These are phyloP conservation scores for Erysimum cheiri DNA, from an alignment of 441 rosid species.

Conservation along the genomic window DNA sequence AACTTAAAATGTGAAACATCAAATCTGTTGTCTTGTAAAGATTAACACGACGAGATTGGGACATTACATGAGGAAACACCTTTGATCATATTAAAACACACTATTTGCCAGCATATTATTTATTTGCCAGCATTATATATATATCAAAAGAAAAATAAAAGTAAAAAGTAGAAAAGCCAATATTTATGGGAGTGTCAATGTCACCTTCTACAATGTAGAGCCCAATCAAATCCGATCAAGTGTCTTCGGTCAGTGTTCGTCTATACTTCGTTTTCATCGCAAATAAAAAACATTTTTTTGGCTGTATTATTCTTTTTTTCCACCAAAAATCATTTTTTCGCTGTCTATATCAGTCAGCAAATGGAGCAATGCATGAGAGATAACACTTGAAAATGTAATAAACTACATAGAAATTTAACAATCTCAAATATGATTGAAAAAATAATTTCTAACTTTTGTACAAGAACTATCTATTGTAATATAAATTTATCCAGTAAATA, in stretches of 20 bases:
- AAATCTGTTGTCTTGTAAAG: conserved; percentile 40
- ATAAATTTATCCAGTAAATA: not conserved
- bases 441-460: too few relatives aligned
- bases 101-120: not conserved
- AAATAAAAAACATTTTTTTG: not conserved
- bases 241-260: conserved; percentile 35
- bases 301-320: conserved; percentile 16
- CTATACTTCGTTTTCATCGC: conserved; percentile 28
- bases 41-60: conserved; percentile 35
- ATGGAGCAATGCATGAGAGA: not conserved
- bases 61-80: conserved; percentile 35
- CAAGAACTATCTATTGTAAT: not conserved
- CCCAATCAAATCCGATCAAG: conserved; percentile 44
- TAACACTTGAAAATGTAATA: conserved; percentile 1
- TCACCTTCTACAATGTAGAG: conserved; percentile 42
- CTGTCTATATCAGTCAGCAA: conserved; percentile 15
- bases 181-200: conserved; percentile 46
- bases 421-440: not conserved
- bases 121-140: not conserved
- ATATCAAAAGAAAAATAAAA: conserved; percentile 1
- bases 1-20: conserved; percentile 35
- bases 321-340: not conserved
- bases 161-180: conserved; percentile 42
- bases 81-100: conserved; percentile 23
- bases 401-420: not conserved